Evolutionary conservation across 75 land plant genomes (phyloP), one percentile per base, ranked within the genome.

Genomic region (Pinus taeda): DNA sequence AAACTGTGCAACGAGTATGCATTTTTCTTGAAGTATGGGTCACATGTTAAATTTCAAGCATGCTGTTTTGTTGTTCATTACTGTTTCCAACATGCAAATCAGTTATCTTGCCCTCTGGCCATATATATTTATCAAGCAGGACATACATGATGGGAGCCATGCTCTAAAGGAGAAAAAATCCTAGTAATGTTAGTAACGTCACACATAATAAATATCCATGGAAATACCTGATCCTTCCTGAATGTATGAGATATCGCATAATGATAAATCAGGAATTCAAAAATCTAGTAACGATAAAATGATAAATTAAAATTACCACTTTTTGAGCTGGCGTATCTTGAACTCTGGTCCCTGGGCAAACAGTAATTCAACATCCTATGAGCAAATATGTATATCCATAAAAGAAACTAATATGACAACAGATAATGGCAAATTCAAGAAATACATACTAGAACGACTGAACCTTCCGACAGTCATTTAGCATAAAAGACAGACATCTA

Each of bases 271-370:
- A 18, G 17, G 6, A 33, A 15, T 4, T 64, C 30, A 64, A 15
- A 30, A 15, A 33, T 33, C 18, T 12, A 7, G 37, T 64, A 33
- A 30, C 1, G 4, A 64, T 30, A 22, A 45, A 37, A 5, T 37
- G 39, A 37, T 37, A 37, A 64, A 30, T 39, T 64, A 30, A 64
- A 64, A 7, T 64, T 64, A 64, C 67, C 67, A 64, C 4, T 64
- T 64, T 37, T 37, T 64, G 36, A 64, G 67, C 67, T 64, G 67
- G 17, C 67, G 67, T 30, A 64, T 64, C 67, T 64, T 64, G 67
- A 64, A 64, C 4, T 64, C 67, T 64, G 67, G 67, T 15, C 67
- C 67, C 67, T 64, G 67, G 18, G 17, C 15, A 60, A 64, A 33
- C 37, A 64, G 30, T 64, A 33, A 64, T 64, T 64, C 66, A 63